These are phyloP conservation scores for Xylaria sp. DNA, from an alignment of 2,329 filamentous ascomycete genomes.

Conservation along the genomic window DNA sequence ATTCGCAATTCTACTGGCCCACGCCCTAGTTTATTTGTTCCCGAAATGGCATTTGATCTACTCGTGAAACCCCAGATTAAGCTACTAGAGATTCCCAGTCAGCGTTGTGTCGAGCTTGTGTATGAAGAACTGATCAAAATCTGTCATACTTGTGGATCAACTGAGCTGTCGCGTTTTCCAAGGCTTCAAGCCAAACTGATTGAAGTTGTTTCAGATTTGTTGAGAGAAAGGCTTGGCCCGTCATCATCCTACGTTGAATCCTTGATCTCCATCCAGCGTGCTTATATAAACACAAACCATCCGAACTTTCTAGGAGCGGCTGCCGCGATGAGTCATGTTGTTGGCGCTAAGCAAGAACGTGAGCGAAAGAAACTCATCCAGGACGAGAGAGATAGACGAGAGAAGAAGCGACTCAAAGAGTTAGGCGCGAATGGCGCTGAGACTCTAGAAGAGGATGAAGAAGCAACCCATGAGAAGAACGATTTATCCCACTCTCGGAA, in stretches of 20 bases:
- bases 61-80: constrained; percentile 99
- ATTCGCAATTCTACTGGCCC: constrained; percentile 98
- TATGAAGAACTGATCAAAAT: constrained; percentile 99
- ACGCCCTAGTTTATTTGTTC: constrained; percentile 92
- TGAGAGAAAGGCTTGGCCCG: constrained; percentile 89
- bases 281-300: constrained; percentile 99
- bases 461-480: constrained; percentile 57
- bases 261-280: constrained; percentile 93
- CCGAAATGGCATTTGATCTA: constrained; percentile 95
- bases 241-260: constrained; percentile 93
- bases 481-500: constrained; percentile 66
- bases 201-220: constrained; percentile 93
- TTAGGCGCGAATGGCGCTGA: constrained; percentile 78
- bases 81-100: constrained; percentile 89
- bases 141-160: constrained; percentile 96
- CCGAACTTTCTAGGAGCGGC: constrained; percentile 97
- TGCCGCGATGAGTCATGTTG: constrained; percentile 96
- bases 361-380: constrained; percentile 81
- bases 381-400: constrained; percentile 85
- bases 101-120: constrained; percentile 95
- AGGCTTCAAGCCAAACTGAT: constrained; percentile 95
- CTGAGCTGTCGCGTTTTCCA: constrained; percentile 89
- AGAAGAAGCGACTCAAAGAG: constrained; percentile 83
- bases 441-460: constrained; percentile 69
- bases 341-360: constrained; percentile 91